These are phyloP conservation scores for Coniferiporia weirii DNA, from an alignment of 1,284 basidiomycete species.

Conservation along the genomic window DNA sequence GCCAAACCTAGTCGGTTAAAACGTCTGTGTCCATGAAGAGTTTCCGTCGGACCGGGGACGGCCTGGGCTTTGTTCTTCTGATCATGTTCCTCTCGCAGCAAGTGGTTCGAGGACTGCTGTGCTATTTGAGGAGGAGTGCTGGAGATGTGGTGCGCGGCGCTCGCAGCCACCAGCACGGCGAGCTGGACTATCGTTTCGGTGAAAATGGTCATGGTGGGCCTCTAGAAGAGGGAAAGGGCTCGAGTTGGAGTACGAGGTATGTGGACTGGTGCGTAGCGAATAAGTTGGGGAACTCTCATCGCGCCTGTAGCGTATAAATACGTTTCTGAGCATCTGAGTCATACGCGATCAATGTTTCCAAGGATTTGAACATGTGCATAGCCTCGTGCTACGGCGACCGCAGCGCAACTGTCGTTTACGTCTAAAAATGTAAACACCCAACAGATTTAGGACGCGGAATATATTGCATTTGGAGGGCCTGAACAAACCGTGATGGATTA, in stretches of 20 bases:
- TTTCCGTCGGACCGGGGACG: neutral
- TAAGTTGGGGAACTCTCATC: neutral
- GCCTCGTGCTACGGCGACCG: neutral
- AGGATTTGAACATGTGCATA: neutral
- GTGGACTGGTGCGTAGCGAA: neutral
- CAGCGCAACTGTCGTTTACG: neutral
- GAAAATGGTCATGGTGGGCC: neutral
- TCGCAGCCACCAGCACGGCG: slow-evolving; percentile 2
- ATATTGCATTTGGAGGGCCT: neutral
- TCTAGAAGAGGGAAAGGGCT: neutral
- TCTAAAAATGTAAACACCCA: neutral
- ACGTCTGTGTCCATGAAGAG: slow-evolving; percentile 8
- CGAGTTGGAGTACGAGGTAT: neutral
- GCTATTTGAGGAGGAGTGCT: slow-evolving; percentile 12
- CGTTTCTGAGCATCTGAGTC: neutral
- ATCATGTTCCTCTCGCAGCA: neutral
- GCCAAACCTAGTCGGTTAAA: slow-evolving; percentile 3
- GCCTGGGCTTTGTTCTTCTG: neutral
- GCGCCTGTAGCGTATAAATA: slow-evolving; percentile 1
- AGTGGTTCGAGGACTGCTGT: slow-evolving; percentile 7
- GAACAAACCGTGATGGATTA: neutral
- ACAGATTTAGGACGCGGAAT: neutral
- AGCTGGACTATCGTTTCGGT: neutral
- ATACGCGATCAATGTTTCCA: neutral
- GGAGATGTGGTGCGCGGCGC: slow-evolving; percentile 10